phyloP scores from a whole-genome alignment of 345 rosid genomes.

The Firmiana major region DNA sequence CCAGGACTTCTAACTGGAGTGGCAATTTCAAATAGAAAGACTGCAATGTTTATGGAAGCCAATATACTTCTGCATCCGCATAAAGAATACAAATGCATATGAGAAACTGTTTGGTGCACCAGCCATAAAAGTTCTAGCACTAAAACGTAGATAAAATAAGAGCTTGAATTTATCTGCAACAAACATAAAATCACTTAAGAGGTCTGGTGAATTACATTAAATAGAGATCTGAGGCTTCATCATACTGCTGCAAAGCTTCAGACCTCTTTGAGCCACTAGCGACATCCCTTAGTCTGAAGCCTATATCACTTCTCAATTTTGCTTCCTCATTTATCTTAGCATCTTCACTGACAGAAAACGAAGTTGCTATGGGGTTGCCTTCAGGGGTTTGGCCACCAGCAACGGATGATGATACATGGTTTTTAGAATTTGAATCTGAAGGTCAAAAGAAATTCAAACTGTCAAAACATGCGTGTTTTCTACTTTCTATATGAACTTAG shows the following conservation, averaged over 20 bases:
- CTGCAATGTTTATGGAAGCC: slow-evolving; percentile 74
- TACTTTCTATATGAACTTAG: neutral
- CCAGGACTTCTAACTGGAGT: slow-evolving; percentile 65
- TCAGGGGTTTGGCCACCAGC: slow-evolving; percentile 20
- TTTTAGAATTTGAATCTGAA: slow-evolving; percentile 31
- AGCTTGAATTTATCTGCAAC: neutral
- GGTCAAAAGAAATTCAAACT: slow-evolving; percentile 1
- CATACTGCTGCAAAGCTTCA: slow-evolving; percentile 31
- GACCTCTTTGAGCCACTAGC: slow-evolving; percentile 18
- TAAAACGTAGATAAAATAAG: neutral
- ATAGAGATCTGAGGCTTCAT: slow-evolving; percentile 62
- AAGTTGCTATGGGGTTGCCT: slow-evolving; percentile 19
- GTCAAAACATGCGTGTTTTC: neutral
- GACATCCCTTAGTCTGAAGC: slow-evolving; percentile 19
- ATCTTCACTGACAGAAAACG: slow-evolving; percentile 21
- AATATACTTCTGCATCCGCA: slow-evolving; percentile 54
- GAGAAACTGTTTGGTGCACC: neutral
- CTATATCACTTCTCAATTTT: slow-evolving; percentile 16
- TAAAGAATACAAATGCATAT: slow-evolving; percentile 6
- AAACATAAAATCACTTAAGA: neutral
- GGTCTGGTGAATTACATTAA: slow-evolving; percentile 41
- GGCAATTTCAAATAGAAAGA: slow-evolving; percentile 76
- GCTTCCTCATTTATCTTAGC: slow-evolving; percentile 20
- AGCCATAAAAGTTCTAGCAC: neutral
- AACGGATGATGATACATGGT: slow-evolving; percentile 6